These are phyloP conservation scores for Rubia yunnanensis DNA, from an alignment of 257 asterid species.

Conservation along the genomic window DNA sequence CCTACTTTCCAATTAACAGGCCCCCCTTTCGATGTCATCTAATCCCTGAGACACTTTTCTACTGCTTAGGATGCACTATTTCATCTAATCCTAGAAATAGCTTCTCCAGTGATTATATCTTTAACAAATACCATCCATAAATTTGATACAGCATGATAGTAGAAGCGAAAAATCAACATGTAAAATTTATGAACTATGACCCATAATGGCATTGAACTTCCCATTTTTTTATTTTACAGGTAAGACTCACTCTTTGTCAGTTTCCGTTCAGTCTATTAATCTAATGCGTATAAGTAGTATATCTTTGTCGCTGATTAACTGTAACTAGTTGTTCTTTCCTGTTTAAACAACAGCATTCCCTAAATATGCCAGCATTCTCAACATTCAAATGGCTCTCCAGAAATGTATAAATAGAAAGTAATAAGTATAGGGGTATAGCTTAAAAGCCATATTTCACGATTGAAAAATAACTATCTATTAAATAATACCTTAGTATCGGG, in stretches of 20 bases:
- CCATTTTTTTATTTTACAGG: not conserved
- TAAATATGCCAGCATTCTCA: not conserved
- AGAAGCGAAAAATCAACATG: not conserved
- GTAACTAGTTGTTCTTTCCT: not conserved
- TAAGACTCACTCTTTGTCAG: not conserved
- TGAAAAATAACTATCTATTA: not conserved
- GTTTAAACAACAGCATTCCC: not conserved
- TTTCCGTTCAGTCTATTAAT: not conserved
- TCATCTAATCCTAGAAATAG: not conserved
- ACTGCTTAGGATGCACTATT: not conserved
- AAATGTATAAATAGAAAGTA: too few relatives aligned
- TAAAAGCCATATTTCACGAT: not conserved
- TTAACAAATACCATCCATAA: not conserved
- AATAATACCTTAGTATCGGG: slow-evolving; percentile 78
- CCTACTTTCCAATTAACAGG: not conserved
- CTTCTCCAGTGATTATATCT: not conserved
- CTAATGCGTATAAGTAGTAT: not conserved
- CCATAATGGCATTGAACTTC: not conserved
- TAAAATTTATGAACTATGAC: not conserved
- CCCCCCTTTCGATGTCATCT: not conserved
- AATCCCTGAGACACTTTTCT: not conserved
- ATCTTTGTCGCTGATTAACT: not conserved
- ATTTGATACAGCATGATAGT: not conserved
- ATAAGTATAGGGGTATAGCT: not conserved
- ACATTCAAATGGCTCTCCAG: not conserved